Base-by-base conservation (phyloP, 192 early-diverging fungal genomes). In the Umbelopsis sp. region DNA sequence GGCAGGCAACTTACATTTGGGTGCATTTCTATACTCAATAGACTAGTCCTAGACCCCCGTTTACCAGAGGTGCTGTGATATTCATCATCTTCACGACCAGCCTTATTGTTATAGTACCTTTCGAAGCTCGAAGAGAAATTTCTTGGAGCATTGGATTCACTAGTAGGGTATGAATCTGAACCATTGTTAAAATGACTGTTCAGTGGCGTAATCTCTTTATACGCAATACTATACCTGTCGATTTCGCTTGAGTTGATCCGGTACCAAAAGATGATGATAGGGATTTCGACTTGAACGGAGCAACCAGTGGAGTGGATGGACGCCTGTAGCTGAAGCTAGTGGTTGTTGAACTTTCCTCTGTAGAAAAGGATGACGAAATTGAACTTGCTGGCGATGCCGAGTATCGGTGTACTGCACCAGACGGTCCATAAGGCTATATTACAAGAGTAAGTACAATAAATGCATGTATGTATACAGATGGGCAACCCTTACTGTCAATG, bases 261-360 rank as follows among this genome's bases (percentile, higher is more conserved):
- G 55, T 61, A 35, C 55, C 55, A 30, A 27, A 61, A 2, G 75
- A 68, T 4, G 70, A 73, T n/a, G 75, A 77, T 52, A 78, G 52
- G 12, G 71, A 78, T n/a, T 71, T 71, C 33, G 76, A 78, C 53
- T 78, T 78, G 68, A 78, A 78, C 12, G 76, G 76, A 15, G 71
- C 70, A 27, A 78, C 50, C 25, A 64, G 20, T 11, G 76, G 58
- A 21, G 58, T 53, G 22, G 72, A 69, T 15, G 49, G 21, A 18
- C 67, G 55, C n/a, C 55, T 27, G 18, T 61, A 61, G 18, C 55
- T 61, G 15, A 61, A 0, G 18, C 55, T 61, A 18, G 55, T 61
- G 16, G 25, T 35, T 3, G 55, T 35, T 4, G 55, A 61, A 25
- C 55, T n/a, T 15, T 61, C 55, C 2, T 61, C 55, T 15, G 27